phyloP scores from a whole-genome alignment of 192 early-diverging fungal species.

The Entophlyctis helioformis region DNA sequence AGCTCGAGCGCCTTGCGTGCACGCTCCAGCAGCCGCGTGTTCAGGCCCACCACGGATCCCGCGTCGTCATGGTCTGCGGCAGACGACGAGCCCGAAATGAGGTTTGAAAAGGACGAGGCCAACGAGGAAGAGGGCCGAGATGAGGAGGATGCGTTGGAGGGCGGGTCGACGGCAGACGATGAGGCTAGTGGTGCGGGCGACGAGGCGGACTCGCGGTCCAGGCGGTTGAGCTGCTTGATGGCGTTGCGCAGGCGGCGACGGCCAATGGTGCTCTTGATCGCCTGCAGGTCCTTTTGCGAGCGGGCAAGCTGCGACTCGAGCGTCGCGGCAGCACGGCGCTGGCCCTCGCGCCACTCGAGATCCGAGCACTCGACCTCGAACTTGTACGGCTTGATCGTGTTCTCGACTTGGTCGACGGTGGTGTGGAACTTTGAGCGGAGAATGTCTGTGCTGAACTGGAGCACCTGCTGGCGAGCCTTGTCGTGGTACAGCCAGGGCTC shows the following conservation, averaged over 20 bases:
- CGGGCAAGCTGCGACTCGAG: slow-evolving; percentile 73
- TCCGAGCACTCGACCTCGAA: slow-evolving; percentile 90
- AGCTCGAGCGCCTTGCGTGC: slow-evolving; percentile 70
- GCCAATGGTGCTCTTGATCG: slow-evolving; percentile 64
- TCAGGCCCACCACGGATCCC: no score
- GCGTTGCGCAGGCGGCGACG: slow-evolving; percentile 73
- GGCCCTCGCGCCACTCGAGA: slow-evolving; percentile 85
- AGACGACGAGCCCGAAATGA: slow-evolving; percentile 2
- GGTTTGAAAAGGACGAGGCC: background rate
- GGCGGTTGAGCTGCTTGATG: slow-evolving; percentile 61
- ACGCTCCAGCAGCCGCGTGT: slow-evolving; percentile 44
- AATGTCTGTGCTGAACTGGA: slow-evolving; percentile 76
- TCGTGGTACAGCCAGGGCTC: slow-evolving; percentile 84
- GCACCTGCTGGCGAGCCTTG: slow-evolving; percentile 63
- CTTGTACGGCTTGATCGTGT: slow-evolving; percentile 98
- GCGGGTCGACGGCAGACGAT: background rate
- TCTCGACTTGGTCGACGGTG: slow-evolving; percentile 94
- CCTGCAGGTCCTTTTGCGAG: slow-evolving; percentile 54
- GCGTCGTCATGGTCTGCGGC: no score
- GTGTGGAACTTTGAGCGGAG: slow-evolving; percentile 75
- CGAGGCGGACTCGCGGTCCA: slow-evolving; percentile 42
- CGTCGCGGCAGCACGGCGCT: slow-evolving; percentile 59
- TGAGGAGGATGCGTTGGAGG: no score
- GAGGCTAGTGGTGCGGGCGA: background rate
- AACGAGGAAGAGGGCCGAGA: no score